Percentiles rank a stretch among this genome's conserved stretches.
Evolutionary conservation across 2,329 filamentous ascomycete genomes (phyloP).

Genomic region (Tolypocladium amazonense): DNA sequence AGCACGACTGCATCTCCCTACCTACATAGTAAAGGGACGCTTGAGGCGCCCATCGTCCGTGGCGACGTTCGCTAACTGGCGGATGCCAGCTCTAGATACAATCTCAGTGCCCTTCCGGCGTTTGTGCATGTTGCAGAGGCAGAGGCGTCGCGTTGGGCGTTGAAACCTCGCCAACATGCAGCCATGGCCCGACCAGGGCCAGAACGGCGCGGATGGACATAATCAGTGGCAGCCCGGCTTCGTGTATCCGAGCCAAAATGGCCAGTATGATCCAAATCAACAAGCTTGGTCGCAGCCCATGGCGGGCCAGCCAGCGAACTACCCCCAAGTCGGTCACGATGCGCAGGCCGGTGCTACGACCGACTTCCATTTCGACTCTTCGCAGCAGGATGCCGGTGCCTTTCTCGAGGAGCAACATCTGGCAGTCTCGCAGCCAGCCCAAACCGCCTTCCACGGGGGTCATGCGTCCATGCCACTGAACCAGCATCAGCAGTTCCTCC

Average conservation of each 20-base stretch:
- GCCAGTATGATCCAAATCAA: conserved; percentile 27
- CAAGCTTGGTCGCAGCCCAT: conserved; percentile 25
- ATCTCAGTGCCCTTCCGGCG: conserved; percentile 5
- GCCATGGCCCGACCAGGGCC: conserved; percentile 26
- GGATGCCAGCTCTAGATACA: conserved; percentile 16
- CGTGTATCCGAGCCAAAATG: conserved; percentile 19
- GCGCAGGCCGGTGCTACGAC: conserved; percentile 17
- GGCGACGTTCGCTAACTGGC: conserved; percentile 18
- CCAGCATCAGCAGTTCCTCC: conserved; percentile 20
- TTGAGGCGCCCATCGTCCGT: not conserved
- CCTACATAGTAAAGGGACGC: not conserved
- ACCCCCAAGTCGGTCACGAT: conserved; percentile 17
- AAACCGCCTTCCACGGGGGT: conserved; percentile 17
- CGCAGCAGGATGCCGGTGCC: conserved; percentile 18
- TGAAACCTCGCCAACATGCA: conserved; percentile 23
- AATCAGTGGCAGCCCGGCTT: conserved; percentile 24
- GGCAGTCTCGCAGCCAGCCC: conserved; percentile 16
- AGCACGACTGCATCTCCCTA: not conserved
- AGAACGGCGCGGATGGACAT: conserved; percentile 24
- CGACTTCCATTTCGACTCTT: conserved; percentile 23
- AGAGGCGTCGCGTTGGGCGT: conserved; percentile 4
- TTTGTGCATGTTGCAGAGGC: conserved; percentile 8
- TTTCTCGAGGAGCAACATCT: conserved; percentile 17
- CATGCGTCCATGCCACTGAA: conserved; percentile 19
- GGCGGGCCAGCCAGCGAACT: conserved; percentile 18